Evolutionary conservation across 495 filamentous ascomycete genomes (phyloP), one percentile per base, ranked within the genome.

Genomic region (Penicillium odoratum): DNA sequence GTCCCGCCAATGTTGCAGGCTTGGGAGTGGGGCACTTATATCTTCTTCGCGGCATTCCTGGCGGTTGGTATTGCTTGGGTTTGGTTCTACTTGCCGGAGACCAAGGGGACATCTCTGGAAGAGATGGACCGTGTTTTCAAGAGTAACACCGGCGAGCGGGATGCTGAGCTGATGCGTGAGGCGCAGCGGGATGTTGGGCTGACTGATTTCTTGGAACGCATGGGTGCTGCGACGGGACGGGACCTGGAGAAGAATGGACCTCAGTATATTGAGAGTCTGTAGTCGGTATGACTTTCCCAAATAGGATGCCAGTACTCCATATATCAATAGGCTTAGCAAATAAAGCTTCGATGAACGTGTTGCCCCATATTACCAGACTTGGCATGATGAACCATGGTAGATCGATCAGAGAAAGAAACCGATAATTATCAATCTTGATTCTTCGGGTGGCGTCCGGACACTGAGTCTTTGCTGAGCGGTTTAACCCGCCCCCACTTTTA

Each of bases 91-190:
- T 65, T 81, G 7, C 77, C 76, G 15, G 78, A 82, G 61, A 90
- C 87, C 4, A 85, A 81, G 56, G 78, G 82, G 34, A 86, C 88
- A 65, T 83, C 80, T 2, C 79, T 90, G 15, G 88, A 91, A 70
- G 88, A 90, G 68, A 80, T 90, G 64, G 74, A 78, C 60, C 72
- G 73, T 2, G 74, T 81, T 0, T 81, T 81, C 58, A 63, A 58
- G 5, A 77, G 73, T 46, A 64, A 71, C 8, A 71, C 69, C 36
- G 73, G 72, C 3, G 67, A 69, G 43, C 61, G 63, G 26, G 76
- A 78, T 58, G 66, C 69, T 8, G 66, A 67, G 36, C 48, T 71
- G 18, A 62, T 71, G 21, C 63, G 64, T 5, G 63, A 71, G 31
- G 68, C 68, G 0, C 68, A 65, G 60, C 59, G 64, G 0, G 68